A percentile compares a stretch with the other conserved stretches of the same genome.
phyloP scores from a whole-genome alignment of 2,329 filamentous ascomycete species.

The Chaetothyriales sp. region DNA sequence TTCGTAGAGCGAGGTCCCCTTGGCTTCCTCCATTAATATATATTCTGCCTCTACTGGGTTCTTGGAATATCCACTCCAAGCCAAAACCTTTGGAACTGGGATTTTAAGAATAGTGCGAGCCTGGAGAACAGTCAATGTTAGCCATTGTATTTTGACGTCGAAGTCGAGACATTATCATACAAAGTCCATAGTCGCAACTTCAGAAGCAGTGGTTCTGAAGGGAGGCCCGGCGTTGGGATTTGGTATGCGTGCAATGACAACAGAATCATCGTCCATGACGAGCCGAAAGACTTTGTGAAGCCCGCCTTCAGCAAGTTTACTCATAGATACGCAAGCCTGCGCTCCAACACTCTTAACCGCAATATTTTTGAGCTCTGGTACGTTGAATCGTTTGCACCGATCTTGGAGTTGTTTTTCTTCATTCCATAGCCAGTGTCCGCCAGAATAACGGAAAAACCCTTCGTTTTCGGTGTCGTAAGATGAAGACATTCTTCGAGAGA shows the following conservation, averaged over 20 bases:
- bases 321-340: background rate
- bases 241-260: conserved; percentile 24
- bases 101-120: conserved; percentile 15
- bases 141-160: conserved; percentile 8
- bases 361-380: background rate
- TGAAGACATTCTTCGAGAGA: background rate
- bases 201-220: conserved; percentile 20
- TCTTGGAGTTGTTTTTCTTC: background rate
- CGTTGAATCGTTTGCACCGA: background rate
- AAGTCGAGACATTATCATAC: background rate
- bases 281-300: conserved; percentile 20
- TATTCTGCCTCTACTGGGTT: conserved; percentile 20
- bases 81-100: conserved; percentile 18
- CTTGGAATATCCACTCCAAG: conserved; percentile 15
- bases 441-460: background rate
- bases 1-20: conserved; percentile 19
- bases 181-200: conserved; percentile 20
- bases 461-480: background rate
- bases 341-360: background rate
- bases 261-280: conserved; percentile 17
- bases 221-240: conserved; percentile 22
- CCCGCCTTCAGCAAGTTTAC: conserved; percentile 21
- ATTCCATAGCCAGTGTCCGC: background rate
- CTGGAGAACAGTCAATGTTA: conserved; percentile 4
- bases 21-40: conserved; percentile 22